These are phyloP conservation scores for Acanthamoeba healyi DNA, from an alignment of 208 protist genomes.

Conservation along the genomic window DNA sequence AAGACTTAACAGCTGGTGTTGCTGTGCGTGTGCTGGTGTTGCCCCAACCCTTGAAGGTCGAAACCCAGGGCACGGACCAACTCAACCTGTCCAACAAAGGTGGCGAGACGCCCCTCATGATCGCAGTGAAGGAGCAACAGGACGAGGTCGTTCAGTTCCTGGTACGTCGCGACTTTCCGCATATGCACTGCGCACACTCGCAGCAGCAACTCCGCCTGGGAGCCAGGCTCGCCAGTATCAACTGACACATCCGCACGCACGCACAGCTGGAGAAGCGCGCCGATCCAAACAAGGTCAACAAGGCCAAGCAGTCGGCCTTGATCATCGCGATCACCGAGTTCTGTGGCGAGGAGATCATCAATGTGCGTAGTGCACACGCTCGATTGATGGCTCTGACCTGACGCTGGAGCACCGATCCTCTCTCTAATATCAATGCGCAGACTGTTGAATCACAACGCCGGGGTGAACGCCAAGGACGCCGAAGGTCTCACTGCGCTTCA, in stretches of 20 bases:
- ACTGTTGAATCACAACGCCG: not conserved
- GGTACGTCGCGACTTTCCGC: not conserved
- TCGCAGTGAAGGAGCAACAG: constrained; percentile 43
- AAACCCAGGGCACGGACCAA: not conserved
- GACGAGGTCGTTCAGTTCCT: constrained; percentile 9
- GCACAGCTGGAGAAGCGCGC: not conserved
- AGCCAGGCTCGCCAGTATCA: too few species aligned
- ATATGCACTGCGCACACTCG: too few species aligned
- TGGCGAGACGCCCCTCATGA: constrained; percentile 10
- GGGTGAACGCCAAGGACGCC: not conserved
- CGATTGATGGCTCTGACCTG: not conserved
- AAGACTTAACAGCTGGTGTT: too few species aligned
- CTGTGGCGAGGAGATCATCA: constrained; percentile 52
- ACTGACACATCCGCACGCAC: too few species aligned
- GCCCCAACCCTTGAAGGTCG: not conserved
- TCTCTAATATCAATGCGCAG: not conserved
- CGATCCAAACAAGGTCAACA: constrained; percentile 44
- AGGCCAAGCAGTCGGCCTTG: not conserved
- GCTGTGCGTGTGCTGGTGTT: too few species aligned
- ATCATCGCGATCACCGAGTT: not conserved
- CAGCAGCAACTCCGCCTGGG: too few species aligned
- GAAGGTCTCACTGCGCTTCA: not conserved
- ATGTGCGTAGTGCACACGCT: not conserved
- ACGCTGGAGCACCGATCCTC: not conserved
- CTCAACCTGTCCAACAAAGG: constrained; percentile 13